Evolutionary conservation across 306 rosid species (phyloP), one percentile per base, ranked within the genome.

Genomic region (Gleditsia sinensis): DNA sequence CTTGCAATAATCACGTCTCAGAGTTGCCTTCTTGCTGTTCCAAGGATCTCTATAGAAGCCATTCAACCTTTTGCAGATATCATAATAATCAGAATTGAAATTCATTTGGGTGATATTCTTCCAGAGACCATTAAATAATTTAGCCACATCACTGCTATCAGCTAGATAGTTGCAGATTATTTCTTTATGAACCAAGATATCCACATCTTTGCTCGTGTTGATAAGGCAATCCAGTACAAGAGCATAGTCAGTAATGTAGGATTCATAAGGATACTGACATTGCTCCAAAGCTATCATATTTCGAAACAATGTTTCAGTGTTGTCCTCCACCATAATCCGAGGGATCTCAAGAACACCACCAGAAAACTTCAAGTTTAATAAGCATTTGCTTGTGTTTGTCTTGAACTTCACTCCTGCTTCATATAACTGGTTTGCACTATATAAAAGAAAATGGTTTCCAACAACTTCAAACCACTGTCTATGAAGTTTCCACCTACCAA

Each of bases 291-390:
- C 72, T 0, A 63, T 0, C 20, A 73, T 1, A 2, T 74, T 75
- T 7, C 72, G 40, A 28, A 10, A 17, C 0, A 8, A 2, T 8
- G 6, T 6, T 19, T 76, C 74, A 2, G 40, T 42, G 0, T 0
- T 0, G 9, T 54, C 30, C 0, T 0, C 14, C 20, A 76, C 7
- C 1, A 0, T 1, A 27, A 64, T 0, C 0, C 0, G 0, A 21
- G 79, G 64, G n/a, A 40, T 3, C 46, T 40, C 46, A 40, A 40
- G 16, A 40, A 40, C 46, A 40, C n/a, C 1, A 1, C 46, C 16
- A 10, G 46, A 10, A 12, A 40, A 50, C 27, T 50, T 19, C 2
- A 7, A 33, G 6, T 11, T 16, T 40, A 40, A 16, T 12, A 40
- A 40, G 46, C 16, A 40, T 4, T 40, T 11, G 14, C 16, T 11